Evolutionary conservation across 257 asterid species (phyloP).

Genomic region (Verbena officinalis): DNA sequence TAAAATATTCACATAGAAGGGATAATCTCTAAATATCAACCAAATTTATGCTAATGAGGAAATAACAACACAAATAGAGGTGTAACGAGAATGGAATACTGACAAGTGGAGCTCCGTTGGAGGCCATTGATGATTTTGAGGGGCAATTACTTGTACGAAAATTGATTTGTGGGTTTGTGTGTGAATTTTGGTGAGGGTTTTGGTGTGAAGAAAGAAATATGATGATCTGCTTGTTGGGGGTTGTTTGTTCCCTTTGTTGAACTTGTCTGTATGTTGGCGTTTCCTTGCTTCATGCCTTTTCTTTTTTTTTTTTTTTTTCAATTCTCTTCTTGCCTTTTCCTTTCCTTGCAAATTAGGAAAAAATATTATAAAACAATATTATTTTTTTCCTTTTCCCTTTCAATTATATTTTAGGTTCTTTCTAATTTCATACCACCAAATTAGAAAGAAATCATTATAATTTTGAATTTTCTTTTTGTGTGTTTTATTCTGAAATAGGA

Average conservation of each 20-base stretch:
- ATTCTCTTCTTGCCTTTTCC: background rate
- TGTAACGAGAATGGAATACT: slow-evolving; percentile 27
- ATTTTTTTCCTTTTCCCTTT: no score
- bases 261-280: slow-evolving; percentile 15
- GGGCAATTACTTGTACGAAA: slow-evolving; percentile 16
- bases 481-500: no score
- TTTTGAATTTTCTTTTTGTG: no score
- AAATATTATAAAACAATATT: no score
- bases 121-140: slow-evolving; percentile 42
- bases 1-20: slow-evolving; percentile 15
- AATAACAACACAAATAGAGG: slow-evolving; percentile 4
- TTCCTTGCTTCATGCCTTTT: background rate
- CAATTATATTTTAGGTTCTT: no score
- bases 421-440: no score
- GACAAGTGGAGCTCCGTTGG: slow-evolving; percentile 63
- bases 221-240: slow-evolving; percentile 30
- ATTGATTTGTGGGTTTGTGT: slow-evolving; percentile 13
- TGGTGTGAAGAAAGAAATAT: slow-evolving; percentile 15
- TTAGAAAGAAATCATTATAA: no score
- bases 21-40: background rate
- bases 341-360: no score
- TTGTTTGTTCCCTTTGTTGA: slow-evolving; percentile 20
- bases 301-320: background rate
- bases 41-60: slow-evolving; percentile 8
- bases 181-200: slow-evolving; percentile 43